These are phyloP conservation scores for Rusavskia elegans DNA, from an alignment of 495 filamentous ascomycete genomes.

Conservation along the genomic window DNA sequence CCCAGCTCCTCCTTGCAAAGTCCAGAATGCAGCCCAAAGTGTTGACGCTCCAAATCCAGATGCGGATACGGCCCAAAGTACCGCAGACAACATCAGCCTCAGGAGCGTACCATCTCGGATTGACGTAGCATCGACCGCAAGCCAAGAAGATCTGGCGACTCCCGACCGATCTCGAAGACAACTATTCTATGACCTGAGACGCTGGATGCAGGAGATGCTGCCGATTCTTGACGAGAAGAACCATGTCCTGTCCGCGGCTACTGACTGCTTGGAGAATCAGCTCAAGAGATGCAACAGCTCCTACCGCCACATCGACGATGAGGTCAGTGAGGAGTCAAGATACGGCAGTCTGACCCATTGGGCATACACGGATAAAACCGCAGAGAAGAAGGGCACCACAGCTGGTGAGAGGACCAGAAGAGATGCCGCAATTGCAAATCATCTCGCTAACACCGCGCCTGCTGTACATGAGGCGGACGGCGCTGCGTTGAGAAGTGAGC, in stretches of 20 bases:
- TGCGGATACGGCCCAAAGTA: conserved; percentile 22
- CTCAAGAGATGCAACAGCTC: conserved; percentile 67
- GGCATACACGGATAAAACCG: conserved; percentile 77
- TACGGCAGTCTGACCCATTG: conserved; percentile 84
- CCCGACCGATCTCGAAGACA: conserved; percentile 36
- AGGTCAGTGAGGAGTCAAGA: conserved; percentile 89
- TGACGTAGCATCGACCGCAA: conserved; percentile 23
- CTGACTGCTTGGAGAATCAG: conserved; percentile 76
- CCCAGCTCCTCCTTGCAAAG: conserved; percentile 26
- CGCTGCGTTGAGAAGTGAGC: conserved; percentile 58
- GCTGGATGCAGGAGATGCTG: conserved; percentile 58
- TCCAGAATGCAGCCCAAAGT: conserved; percentile 13
- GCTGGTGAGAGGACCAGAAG: conserved; percentile 56
- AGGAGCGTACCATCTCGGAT: conserved; percentile 17
- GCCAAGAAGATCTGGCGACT: conserved; percentile 28
- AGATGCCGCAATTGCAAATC: conserved; percentile 55
- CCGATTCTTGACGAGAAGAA: conserved; percentile 90
- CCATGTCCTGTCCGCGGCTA: conserved; percentile 79
- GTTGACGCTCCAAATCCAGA: conserved; percentile 3
- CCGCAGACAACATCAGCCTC: conserved; percentile 2
- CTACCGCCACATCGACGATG: conserved; percentile 65
- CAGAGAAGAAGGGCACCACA: conserved; percentile 39
- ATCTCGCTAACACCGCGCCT: conserved; percentile 44
- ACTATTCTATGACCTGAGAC: conserved; percentile 46
- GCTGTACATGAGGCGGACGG: conserved; percentile 65